A percentile compares a stretch with the other conserved stretches of the same genome.
phyloP scores from a whole-genome alignment of 2,329 filamentous ascomycete genomes.

The Neonectria magnoliae region DNA sequence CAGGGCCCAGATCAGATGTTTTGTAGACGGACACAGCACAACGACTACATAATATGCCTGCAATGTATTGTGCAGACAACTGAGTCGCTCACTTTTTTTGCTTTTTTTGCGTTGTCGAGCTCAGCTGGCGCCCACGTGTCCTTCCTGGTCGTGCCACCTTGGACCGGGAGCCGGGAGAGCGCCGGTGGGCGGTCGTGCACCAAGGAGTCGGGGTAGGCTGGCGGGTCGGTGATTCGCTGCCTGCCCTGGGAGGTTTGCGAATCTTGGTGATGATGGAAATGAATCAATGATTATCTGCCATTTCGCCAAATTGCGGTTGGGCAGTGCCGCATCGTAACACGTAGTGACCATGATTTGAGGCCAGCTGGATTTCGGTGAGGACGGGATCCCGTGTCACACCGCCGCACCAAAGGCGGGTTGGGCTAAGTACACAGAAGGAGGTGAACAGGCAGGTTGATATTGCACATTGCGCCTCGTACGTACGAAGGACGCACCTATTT shows the following conservation, averaged over 20 bases:
- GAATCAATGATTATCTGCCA: slow-evolving; percentile 1
- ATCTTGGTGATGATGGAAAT: not conserved
- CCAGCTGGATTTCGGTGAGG: slow-evolving; percentile 1
- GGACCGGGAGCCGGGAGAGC: slow-evolving; percentile 4
- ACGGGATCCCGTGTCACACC: not conserved
- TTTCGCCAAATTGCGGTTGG: not conserved
- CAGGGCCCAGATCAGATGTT: not conserved
- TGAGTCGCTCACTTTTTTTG: slow-evolving; percentile 14
- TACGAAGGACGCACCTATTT: not conserved
- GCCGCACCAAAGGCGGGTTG: not conserved
- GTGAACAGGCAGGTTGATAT: not conserved
- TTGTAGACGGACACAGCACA: not conserved
- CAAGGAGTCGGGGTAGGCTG: slow-evolving; percentile 16
- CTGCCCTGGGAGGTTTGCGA: not conserved
- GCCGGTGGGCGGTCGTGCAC: slow-evolving; percentile 1
- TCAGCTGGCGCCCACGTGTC: slow-evolving; percentile 26
- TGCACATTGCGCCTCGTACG: not conserved
- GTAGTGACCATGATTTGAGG: not conserved
- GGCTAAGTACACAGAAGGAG: not conserved
- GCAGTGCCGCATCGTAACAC: not conserved
- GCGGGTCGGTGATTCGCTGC: slow-evolving; percentile 19
- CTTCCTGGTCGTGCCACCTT: slow-evolving; percentile 21
- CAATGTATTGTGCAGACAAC: not conserved
- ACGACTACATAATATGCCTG: not conserved
- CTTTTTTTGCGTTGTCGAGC: slow-evolving; percentile 12